Percentiles rank a stretch among this genome's conserved stretches.
phyloP scores from a whole-genome alignment of 1,284 basidiomycete species.

The Heterobasidion occidentale region DNA sequence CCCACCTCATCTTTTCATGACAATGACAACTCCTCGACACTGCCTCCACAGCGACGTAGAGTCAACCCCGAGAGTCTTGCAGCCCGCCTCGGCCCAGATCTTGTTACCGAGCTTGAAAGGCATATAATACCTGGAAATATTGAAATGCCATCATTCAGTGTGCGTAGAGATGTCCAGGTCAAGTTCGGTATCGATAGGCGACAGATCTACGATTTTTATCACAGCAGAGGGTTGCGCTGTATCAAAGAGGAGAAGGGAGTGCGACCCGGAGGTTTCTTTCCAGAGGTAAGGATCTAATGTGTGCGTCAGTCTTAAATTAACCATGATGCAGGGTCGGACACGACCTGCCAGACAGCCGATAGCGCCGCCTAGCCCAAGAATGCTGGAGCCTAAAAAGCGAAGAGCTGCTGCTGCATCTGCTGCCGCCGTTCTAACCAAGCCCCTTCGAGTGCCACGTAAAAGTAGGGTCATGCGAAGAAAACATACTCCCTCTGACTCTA shows the following conservation, averaged over 20 bases:
- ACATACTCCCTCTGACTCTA: not conserved
- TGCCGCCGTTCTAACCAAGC: conserved; percentile 2
- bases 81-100: conserved; percentile 51
- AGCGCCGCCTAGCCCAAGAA: conserved; percentile 1
- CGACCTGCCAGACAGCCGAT: conserved; percentile 5
- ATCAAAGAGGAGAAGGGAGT: conserved; percentile 19
- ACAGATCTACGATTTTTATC: conserved; percentile 73
- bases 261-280: conserved; percentile 19
- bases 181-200: conserved; percentile 60
- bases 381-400: conserved; percentile 8
- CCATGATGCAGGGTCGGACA: conserved; percentile 4
- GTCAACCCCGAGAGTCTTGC: conserved; percentile 47
- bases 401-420: conserved; percentile 7
- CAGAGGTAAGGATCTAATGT: conserved; percentile 8
- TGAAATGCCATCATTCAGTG: conserved; percentile 63
- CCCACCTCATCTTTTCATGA: not conserved
- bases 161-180: conserved; percentile 59
- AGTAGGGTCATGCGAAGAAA: conserved; percentile 4
- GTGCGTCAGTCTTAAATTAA: not conserved
- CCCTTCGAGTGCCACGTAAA: conserved; percentile 7
- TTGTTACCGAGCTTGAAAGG: conserved; percentile 61
- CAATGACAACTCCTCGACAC: not conserved
- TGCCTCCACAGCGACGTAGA: conserved; percentile 19
- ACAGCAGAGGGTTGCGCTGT: conserved; percentile 41
- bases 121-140: conserved; percentile 57